phyloP scores from a whole-genome alignment of 345 rosid genomes.

The Zanthoxylum bungeanum region DNA sequence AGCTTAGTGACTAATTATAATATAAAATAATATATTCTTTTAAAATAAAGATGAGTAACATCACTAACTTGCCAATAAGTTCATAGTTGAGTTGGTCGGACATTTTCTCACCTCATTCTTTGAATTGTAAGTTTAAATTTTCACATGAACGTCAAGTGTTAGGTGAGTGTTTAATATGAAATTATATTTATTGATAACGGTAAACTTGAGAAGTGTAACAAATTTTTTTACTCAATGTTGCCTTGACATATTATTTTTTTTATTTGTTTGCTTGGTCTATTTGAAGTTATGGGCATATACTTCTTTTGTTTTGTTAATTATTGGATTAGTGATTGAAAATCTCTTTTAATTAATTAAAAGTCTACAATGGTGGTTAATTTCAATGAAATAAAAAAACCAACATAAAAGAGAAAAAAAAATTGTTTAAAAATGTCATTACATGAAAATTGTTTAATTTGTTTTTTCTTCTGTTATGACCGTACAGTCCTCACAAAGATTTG shows the following conservation, averaged over 20 bases:
- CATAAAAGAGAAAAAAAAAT: slow-evolving; percentile 18
- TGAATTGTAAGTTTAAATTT: no score
- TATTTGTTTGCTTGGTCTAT: not conserved
- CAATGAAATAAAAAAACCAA: slow-evolving; percentile 7
- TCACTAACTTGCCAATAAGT: no score
- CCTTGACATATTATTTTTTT: not conserved
- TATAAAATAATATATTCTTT: not conserved
- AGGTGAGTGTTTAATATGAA: no score
- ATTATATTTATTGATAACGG: no score
- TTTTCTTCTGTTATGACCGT: slow-evolving; percentile 1
- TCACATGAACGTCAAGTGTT: no score
- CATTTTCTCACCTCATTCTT: no score
- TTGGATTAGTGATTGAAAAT: not conserved
- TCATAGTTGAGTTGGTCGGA: no score
- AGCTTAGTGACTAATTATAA: not conserved
- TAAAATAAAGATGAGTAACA: not conserved
- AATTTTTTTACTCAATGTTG: not conserved
- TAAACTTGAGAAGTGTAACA: no score
- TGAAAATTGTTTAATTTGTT: not conserved
- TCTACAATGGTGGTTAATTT: slow-evolving; percentile 2
- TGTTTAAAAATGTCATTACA: slow-evolving; percentile 1
- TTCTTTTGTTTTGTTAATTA: not conserved
- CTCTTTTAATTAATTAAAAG: not conserved
- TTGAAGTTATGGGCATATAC: not conserved
- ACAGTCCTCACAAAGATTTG: not conserved